Conservation (phyloP, 2,329 filamentous ascomycete genomes). For the Daldinia sp. region DNA sequence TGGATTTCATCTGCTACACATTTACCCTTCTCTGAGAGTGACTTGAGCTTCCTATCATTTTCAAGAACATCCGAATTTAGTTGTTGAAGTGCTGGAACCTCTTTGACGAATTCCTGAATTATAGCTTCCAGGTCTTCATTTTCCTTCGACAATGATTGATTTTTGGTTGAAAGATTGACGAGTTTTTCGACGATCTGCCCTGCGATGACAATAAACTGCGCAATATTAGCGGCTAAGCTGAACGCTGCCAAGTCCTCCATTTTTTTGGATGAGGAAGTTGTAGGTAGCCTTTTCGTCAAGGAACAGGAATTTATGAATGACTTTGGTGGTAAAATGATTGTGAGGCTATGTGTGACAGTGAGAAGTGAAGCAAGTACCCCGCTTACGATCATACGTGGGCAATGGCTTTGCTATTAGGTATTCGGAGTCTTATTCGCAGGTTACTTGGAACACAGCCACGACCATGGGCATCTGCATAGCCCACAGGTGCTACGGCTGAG, state of each 20-base stretch:
- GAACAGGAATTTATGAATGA: background rate
- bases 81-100: background rate
- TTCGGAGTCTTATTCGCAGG: background rate
- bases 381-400: background rate
- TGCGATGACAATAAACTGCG: constrained; percentile 1
- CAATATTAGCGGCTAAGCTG: background rate
- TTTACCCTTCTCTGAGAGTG: background rate
- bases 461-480: too few relatives aligned
- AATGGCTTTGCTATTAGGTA: background rate
- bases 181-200: constrained; percentile 2
- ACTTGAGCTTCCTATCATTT: background rate
- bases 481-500: too few relatives aligned
- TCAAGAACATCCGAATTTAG: background rate
- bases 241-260: constrained; percentile 1
- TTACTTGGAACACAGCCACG: background rate
- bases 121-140: background rate
- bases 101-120: background rate
- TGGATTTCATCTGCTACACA: constrained; percentile 6
- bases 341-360: background rate
- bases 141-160: background rate
- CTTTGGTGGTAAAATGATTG: background rate
- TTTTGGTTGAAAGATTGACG: background rate
- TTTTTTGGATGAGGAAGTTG: background rate
- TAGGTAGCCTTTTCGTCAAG: background rate
- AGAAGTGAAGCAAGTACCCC: background rate